Evolutionary conservation across 2,329 filamentous ascomycete genomes (phyloP).

Genomic region (Microdochium paspali): DNA sequence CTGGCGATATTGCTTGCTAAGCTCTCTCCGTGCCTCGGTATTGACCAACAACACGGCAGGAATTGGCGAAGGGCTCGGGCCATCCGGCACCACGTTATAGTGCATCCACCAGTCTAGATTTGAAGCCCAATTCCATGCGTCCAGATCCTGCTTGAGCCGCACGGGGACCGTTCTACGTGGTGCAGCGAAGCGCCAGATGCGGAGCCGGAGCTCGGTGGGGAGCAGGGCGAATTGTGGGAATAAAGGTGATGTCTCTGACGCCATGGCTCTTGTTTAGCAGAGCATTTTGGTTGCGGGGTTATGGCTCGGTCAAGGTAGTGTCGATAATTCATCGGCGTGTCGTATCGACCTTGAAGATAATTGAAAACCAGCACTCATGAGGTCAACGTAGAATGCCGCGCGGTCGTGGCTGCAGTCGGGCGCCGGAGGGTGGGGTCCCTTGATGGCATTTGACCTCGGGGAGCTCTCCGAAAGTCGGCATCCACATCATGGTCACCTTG

Average conservation of each 20-base stretch:
- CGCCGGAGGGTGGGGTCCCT: too few species aligned
- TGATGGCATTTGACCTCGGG: too few species aligned
- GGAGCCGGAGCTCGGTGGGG: slow-evolving; percentile 1
- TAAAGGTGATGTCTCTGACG: neutral
- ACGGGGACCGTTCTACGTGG: neutral
- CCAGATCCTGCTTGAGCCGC: slow-evolving; percentile 2
- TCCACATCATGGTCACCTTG: too few species aligned
- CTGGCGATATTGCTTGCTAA: slow-evolving; percentile 1
- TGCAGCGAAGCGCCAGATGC: slow-evolving; percentile 1
- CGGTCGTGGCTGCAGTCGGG: too few species aligned
- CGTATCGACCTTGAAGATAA: too few species aligned
- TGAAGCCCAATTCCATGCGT: slow-evolving; percentile 1
- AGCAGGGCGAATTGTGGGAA: slow-evolving; percentile 1
- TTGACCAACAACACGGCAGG: neutral
- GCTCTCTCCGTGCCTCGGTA: slow-evolving; percentile 1
- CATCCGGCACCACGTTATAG: slow-evolving; percentile 1
- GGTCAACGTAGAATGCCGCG: too few species aligned
- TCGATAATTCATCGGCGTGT: too few species aligned
- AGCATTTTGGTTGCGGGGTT: too few species aligned
- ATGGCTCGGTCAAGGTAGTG: too few species aligned
- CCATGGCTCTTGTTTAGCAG: too few species aligned
- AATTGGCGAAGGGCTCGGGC: neutral
- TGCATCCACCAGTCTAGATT: slow-evolving; percentile 3
- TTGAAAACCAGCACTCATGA: too few species aligned
- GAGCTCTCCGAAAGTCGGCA: too few species aligned